A percentile compares a stretch with the other conserved stretches of the same genome.
phyloP scores from a whole-genome alignment of 148 eudicot genomes.

The Drosera capensis region DNA sequence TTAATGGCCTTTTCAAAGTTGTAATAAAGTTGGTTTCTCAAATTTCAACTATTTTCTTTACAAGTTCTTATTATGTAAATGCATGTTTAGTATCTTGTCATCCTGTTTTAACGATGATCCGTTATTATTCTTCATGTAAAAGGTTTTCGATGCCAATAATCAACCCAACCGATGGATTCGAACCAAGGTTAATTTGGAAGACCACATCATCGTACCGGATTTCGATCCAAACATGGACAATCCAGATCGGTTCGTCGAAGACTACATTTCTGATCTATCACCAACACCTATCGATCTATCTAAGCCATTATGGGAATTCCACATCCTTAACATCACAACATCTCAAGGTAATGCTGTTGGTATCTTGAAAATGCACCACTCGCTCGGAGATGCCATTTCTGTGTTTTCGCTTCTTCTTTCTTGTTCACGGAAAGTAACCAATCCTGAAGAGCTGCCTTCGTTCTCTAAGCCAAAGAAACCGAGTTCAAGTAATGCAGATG shows the following conservation, averaged over 20 bases:
- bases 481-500: background rate
- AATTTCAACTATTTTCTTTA: too few species aligned
- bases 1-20: too few species aligned
- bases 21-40: too few species aligned
- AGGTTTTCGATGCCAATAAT: too few species aligned
- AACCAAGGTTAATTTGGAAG: constrained; percentile 21
- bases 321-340: constrained; percentile 42
- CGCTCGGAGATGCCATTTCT: constrained; percentile 60
- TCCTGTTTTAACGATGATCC: too few species aligned
- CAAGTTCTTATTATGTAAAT: too few species aligned
- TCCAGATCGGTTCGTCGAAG: constrained; percentile 39
- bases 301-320: constrained; percentile 67
- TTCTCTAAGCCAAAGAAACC: constrained; percentile 16
- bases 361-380: constrained; percentile 42
- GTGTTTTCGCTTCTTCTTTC: constrained; percentile 45
- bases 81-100: too few species aligned
- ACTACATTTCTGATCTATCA: constrained; percentile 31
- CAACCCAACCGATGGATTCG: constrained; percentile 44
- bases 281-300: constrained; percentile 24
- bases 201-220: constrained; percentile 29
- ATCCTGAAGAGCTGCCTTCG: constrained; percentile 32
- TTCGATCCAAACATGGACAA: constrained; percentile 25
- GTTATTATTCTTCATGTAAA: too few species aligned
- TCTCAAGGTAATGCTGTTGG: constrained; percentile 21
- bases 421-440: constrained; percentile 30